These are phyloP conservation scores for Pythium rhizo-oryzae DNA, from an alignment of 352 stramenopile genomes.

Conservation along the genomic window DNA sequence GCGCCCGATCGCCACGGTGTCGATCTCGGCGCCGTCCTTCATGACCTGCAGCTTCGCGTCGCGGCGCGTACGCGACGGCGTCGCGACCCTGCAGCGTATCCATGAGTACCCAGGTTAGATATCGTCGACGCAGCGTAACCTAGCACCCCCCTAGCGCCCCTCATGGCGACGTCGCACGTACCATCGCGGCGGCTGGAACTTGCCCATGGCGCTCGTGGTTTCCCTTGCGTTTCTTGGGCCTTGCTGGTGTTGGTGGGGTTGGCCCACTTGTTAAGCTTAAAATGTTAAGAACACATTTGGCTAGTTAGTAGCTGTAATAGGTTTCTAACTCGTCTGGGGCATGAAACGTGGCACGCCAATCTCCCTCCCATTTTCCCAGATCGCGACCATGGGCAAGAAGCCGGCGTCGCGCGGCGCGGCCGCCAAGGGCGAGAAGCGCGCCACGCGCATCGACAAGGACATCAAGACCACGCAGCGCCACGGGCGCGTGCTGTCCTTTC, in stretches of 20 bases:
- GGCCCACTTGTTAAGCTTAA: background rate
- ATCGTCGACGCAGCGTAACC: background rate
- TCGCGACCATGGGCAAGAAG: slow-evolving; percentile 17
- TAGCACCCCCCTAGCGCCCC: background rate
- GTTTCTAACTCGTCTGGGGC: background rate
- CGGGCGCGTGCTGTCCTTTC: slow-evolving; percentile 66
- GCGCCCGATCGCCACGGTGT: slow-evolving; percentile 48
- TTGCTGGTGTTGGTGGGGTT: background rate
- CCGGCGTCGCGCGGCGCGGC: background rate
- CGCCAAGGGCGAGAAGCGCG: slow-evolving; percentile 39
- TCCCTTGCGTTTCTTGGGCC: background rate
- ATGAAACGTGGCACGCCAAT: slow-evolving; percentile 23
- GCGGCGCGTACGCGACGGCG: slow-evolving; percentile 45
- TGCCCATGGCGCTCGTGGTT: slow-evolving; percentile 14
- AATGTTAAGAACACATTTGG: background rate
- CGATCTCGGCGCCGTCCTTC: slow-evolving; percentile 49
- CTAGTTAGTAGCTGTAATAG: background rate
- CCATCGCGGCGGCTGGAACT: slow-evolving; percentile 37
- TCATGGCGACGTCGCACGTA: slow-evolving; percentile 10
- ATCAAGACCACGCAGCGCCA: slow-evolving; percentile 76
- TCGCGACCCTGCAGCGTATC: slow-evolving; percentile 41
- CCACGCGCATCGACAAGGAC: slow-evolving; percentile 88
- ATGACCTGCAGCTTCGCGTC: slow-evolving; percentile 53
- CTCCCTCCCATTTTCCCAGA: slow-evolving; percentile 1
- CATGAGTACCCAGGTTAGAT: slow-evolving; percentile 11